Evolutionary conservation across 495 filamentous ascomycete genomes (phyloP), one percentile per base, ranked within the genome.

Genomic region (Aspergillus egyptiacus): DNA sequence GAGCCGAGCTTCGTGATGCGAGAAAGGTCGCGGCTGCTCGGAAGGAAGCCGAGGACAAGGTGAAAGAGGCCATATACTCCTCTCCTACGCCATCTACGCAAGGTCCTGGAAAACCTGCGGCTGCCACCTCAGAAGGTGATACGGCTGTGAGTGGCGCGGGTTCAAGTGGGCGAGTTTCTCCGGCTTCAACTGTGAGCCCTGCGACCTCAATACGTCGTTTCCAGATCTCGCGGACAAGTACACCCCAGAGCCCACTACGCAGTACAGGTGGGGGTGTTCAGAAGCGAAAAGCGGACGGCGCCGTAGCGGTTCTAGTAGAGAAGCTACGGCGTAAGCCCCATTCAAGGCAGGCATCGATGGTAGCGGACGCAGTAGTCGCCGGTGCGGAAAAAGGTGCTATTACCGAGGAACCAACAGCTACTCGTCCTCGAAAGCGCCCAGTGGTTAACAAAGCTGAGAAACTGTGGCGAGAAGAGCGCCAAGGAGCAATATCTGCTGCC

Each of bases 401-500:
- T 17, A 48, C 37, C 28, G 17, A 28, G 4, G 53, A 37, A 18
- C 28, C 31, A 13, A 34, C 40, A 7, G 50, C 50, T 0, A 46
- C 36, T 10, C 62, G 61, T 36, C 62, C 59, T 3, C 60, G 67
- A 24, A 73, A 71, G 34, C 60, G 70, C n/a, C 71, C 71, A 6
- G 63, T 74, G 14, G 64, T 73, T 5, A 73, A 73, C 31, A 59
- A 68, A 43, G 70, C 70, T 0, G 71, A 74, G 57, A 68, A 60
- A 37, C 51, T 58, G 42, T 74, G 71, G 70, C 57, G 70, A 20
- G 69, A 66, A 37, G 55, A 68, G 57, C 66, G 68, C 1, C 62
- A 71, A 49, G 53, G 35, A 2, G 57, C 61, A 3, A 67, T 73
- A 7, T 63, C 65, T 3, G 64, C 70, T 28, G 69, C 71, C 10